Percentiles rank a stretch among this genome's conserved stretches.
Conservation (phyloP, 2,329 filamentous ascomycete genomes). For the Coniosporium tulheliwenetii region DNA sequence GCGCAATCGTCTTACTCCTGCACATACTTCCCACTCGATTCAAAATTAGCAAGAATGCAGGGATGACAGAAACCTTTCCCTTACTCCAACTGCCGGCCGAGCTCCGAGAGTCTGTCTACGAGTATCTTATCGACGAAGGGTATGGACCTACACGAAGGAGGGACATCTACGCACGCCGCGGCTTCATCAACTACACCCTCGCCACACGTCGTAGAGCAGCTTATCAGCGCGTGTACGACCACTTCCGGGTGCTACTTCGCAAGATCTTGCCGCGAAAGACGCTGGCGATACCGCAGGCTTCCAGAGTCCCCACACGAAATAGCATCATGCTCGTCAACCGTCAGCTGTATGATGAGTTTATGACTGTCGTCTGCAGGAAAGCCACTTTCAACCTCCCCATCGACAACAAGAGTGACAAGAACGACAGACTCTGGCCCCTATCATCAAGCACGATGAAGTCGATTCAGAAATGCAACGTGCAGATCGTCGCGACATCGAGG, state of each 20-base stretch:
- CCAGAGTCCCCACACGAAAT: slow-evolving; percentile 5
- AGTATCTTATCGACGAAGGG: slow-evolving; percentile 14
- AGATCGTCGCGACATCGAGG: slow-evolving; percentile 15
- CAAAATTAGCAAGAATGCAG: too few relatives aligned
- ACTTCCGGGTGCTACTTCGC: too few relatives aligned
- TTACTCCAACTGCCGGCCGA: slow-evolving; percentile 5
- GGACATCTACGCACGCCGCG: too few relatives aligned
- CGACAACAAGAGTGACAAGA: slow-evolving; percentile 5
- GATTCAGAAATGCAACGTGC: slow-evolving; percentile 14
- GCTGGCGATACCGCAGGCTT: slow-evolving; percentile 2
- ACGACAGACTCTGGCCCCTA: slow-evolving; percentile 13
- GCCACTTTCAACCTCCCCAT: slow-evolving; percentile 16
- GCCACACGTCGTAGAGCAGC: too few relatives aligned
- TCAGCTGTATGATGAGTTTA: slow-evolving; percentile 18
- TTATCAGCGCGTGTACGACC: too few relatives aligned
- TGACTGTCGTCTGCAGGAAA: slow-evolving; percentile 16
- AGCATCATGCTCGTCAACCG: slow-evolving; percentile 16
- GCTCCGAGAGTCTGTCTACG: slow-evolving; percentile 6
- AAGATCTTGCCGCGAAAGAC: too few relatives aligned
- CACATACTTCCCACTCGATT: too few relatives aligned
- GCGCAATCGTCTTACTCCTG: too few relatives aligned
- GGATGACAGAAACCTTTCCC: slow-evolving; percentile 1
- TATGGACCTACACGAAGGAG: too few relatives aligned
- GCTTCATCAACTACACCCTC: slow-evolving; percentile 4
- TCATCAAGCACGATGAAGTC: slow-evolving; percentile 7